These are phyloP conservation scores for Entelexis sorbosivorans DNA, from an alignment of 1,139 yeast genomes.

Conservation along the genomic window DNA sequence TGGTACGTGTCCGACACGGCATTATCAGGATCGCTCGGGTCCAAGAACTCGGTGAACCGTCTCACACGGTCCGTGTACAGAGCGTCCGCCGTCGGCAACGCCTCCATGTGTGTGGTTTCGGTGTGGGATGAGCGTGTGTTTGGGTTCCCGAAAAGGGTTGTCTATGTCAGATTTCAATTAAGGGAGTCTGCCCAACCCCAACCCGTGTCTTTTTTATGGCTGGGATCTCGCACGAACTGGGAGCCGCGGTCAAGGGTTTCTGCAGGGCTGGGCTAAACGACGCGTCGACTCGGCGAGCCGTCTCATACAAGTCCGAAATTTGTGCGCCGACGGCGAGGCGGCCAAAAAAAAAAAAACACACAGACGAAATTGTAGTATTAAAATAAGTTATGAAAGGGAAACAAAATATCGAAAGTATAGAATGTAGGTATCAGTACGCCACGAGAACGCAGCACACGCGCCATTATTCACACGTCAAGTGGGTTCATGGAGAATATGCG, in stretches of 20 bases:
- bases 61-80: slow-evolving; percentile 64
- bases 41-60: slow-evolving; percentile 75
- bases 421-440: too few relatives aligned
- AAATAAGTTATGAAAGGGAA: too few relatives aligned
- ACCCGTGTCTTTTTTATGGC: slow-evolving; percentile 7
- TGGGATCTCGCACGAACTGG: background rate
- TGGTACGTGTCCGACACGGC: slow-evolving; percentile 43
- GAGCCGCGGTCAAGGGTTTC: background rate
- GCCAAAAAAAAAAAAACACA: too few relatives aligned
- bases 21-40: slow-evolving; percentile 25
- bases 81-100: slow-evolving; percentile 27
- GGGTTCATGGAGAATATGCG: slow-evolving; percentile 3
- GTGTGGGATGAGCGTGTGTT: background rate
- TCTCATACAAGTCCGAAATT: too few relatives aligned
- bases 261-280: background rate
- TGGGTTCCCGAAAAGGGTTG: background rate
- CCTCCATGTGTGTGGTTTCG: slow-evolving; percentile 10
- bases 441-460: too few relatives aligned
- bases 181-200: slow-evolving; percentile 11
- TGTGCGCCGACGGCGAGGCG: too few relatives aligned
- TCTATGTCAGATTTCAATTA: slow-evolving; percentile 2
- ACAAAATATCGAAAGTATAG: too few relatives aligned
- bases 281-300: background rate
- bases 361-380: too few relatives aligned
- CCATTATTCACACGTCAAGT: background rate